Percentiles rank a stretch among this genome's conserved stretches.
Conservation (phyloP, 257 asterid species). For the Solanum lycopersicoides region DNA sequence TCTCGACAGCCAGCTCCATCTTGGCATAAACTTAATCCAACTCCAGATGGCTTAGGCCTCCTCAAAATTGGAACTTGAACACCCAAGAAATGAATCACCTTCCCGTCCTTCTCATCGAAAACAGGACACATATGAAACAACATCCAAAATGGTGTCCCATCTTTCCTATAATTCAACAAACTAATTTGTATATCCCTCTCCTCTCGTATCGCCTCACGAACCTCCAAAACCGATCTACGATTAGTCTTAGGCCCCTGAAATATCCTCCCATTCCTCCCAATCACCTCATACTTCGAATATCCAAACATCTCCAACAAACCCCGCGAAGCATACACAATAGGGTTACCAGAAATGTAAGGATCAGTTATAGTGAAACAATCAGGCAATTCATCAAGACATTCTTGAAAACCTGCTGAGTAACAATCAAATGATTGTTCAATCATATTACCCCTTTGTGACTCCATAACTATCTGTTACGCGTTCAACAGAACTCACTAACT, state of each 20-base stretch:
- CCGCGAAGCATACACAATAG: constrained; percentile 78
- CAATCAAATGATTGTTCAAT: constrained; percentile 50
- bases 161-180: constrained; percentile 81
- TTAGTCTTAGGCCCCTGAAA: constrained; percentile 86
- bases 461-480: constrained; percentile 24
- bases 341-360: constrained; percentile 84
- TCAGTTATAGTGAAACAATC: constrained; percentile 80
- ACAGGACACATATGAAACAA: constrained; percentile 84
- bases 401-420: constrained; percentile 59
- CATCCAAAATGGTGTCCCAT: constrained; percentile 94
- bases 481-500: background rate
- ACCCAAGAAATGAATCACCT: constrained; percentile 39
- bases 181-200: constrained; percentile 54
- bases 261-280: constrained; percentile 80
- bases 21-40: constrained; percentile 19
- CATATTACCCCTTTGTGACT: constrained; percentile 47
- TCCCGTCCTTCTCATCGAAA: constrained; percentile 58
- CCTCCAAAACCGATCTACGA: constrained; percentile 70
- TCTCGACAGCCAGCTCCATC: constrained; percentile 31
- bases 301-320: constrained; percentile 79
- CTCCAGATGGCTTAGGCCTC: constrained; percentile 17
- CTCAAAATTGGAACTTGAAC: constrained; percentile 64
- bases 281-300: constrained; percentile 68
- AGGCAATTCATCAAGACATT: constrained; percentile 59
- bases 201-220: constrained; percentile 79